Percentiles rank a stretch among this genome's conserved stretches.
Evolutionary conservation across 1,284 basidiomycete genomes (phyloP).

Genomic region (Cutaneotrichosporon dermatis): DNA sequence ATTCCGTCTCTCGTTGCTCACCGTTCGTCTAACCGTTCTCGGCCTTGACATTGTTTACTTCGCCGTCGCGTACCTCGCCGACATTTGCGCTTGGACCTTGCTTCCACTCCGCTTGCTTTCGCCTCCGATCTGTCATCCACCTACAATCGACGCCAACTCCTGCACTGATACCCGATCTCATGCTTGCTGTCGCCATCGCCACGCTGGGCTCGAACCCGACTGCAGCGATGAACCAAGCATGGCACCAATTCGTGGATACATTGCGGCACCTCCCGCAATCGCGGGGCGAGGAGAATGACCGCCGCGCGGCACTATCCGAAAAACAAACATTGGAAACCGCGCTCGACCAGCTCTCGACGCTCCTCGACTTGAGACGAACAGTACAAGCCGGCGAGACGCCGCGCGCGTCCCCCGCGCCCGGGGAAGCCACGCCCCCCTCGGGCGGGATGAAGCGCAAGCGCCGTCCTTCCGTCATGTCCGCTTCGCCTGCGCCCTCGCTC

Average conservation of each 20-base stretch:
- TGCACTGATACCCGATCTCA: no score
- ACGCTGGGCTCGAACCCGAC: no score
- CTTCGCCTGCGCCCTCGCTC: conserved; percentile 9
- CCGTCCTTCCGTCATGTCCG: conserved; percentile 11
- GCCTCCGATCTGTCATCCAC: no score
- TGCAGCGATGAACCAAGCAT: conserved; percentile 34
- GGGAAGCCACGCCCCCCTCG: conserved; percentile 13
- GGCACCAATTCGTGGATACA: conserved; percentile 42
- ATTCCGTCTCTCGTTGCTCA: no score
- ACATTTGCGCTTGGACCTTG: no score
- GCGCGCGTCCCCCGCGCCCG: conserved; percentile 9
- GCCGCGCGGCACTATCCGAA: conserved; percentile 18
- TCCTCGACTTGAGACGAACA: conserved; percentile 27
- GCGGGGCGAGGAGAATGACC: conserved; percentile 10
- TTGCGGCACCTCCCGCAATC: conserved; percentile 28
- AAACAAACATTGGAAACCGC: conserved; percentile 34
- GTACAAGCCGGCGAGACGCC: conserved; percentile 1
- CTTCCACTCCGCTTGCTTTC: no score
- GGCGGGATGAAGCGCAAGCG: conserved; percentile 17
- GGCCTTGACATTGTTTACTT: no score
- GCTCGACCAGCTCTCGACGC: conserved; percentile 33
- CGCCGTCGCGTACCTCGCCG: no score
- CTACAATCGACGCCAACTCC: no score
- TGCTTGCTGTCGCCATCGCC: no score
- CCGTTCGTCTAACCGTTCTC: no score